Base-by-base conservation (phyloP, 2,329 filamentous ascomycete species). In the Podosphaera leucotricha region DNA sequence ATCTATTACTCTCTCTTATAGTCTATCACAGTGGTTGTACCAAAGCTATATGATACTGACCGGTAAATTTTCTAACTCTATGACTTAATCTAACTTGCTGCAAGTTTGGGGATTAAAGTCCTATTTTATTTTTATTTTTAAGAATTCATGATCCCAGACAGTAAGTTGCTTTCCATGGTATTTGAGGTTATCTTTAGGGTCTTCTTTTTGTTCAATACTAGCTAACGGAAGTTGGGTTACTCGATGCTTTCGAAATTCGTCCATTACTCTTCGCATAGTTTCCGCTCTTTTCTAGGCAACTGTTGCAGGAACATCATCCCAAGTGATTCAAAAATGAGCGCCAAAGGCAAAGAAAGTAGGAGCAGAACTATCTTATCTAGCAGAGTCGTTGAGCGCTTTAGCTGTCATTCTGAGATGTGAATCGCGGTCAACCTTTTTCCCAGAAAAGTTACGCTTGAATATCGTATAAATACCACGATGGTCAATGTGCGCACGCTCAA, bases 261-360 rank as follows among this genome's bases (percentile, higher is more conserved):
- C 35, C 37, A 46, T 46, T 3, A 44, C 46, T 21, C 46, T 47
- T 10, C 36, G 42, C 7, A 46, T 20, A 13, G 46, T 35, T 3
- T 22, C 20, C 38, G 47, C 39, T 21, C 44, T 8, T 41, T 47
- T 36, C 1, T 2, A 22, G 24, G 36, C 19, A 11, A 21, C 38
- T 18, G 38, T 28, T 18, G 18, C n/a, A 15, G 30, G 38, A 28
- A 24, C 4, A 16, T 39, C 18, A 16, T 21, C 8, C 18, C 26
- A 38, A 30, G 13, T 40, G 16, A 44, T 40, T 8, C 43, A 11
- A 20, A 37, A 37, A 22, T 39, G 41, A 2, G 43, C 18, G 8
- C 43, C 36, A 16, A 35, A 44, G n/a, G 41, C 43, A n/a, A 22
- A 39, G 2, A 44, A 24, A 16, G 24, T 44, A 8, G 36, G 43